Evolutionary conservation across 495 filamentous ascomycete species (phyloP).

Genomic region (Podospora pseudoanserina): DNA sequence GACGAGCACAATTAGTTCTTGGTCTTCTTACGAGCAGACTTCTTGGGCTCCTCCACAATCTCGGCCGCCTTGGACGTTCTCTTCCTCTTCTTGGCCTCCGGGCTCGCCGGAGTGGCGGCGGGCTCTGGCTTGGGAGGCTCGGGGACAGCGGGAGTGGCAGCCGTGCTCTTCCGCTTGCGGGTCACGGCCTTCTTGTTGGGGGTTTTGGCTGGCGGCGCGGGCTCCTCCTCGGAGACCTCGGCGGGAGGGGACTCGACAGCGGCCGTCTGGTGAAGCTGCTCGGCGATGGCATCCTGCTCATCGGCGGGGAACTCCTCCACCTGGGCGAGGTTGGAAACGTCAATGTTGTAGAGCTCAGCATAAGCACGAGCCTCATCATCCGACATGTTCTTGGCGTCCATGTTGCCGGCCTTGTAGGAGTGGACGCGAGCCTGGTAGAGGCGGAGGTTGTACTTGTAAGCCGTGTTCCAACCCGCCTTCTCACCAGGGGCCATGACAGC

Average conservation of each 20-base stretch:
- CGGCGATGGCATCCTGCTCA: constrained; percentile 55
- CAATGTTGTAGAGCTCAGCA: constrained; percentile 52
- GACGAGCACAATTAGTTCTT: constrained; percentile 30
- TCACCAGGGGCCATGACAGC: constrained; percentile 64
- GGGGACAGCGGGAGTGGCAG: constrained; percentile 43
- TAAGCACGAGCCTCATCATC: constrained; percentile 55
- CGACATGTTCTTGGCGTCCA: constrained; percentile 58
- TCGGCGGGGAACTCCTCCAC: constrained; percentile 53
- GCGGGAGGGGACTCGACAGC: constrained; percentile 40
- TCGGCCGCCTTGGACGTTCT: constrained; percentile 45
- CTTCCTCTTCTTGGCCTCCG: constrained; percentile 66
- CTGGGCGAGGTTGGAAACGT: constrained; percentile 39
- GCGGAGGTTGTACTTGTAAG: constrained; percentile 72
- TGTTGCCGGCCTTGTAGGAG: constrained; percentile 67
- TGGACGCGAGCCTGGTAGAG: constrained; percentile 67
- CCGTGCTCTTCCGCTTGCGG: constrained; percentile 47
- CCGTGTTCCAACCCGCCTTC: constrained; percentile 71
- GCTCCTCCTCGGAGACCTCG: constrained; percentile 41
- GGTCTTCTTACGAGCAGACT: constrained; percentile 52
- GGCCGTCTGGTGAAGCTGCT: constrained; percentile 51
- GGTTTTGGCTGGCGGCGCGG: constrained; percentile 39
- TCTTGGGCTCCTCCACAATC: constrained; percentile 48
- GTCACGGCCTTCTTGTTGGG: constrained; percentile 48
- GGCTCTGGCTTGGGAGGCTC: constrained; percentile 53
- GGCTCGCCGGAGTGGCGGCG: constrained; percentile 48